phyloP scores from a whole-genome alignment of 2,329 filamentous ascomycete species.

The Pseudocercospora fuligena region DNA sequence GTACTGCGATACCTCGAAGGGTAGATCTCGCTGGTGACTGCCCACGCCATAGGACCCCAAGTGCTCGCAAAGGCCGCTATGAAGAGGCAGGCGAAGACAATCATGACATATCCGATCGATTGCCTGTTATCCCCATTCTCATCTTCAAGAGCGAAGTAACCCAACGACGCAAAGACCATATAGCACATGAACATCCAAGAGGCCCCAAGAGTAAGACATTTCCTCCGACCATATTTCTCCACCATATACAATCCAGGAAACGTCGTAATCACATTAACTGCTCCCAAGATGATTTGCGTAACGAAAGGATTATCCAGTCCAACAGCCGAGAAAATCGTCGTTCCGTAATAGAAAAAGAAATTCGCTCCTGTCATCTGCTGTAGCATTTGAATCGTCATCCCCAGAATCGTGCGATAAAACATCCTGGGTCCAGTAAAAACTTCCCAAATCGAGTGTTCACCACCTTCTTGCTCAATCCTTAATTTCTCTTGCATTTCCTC shows the following conservation, averaged over 20 bases:
- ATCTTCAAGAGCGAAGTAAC: background rate
- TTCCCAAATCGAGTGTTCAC: background rate
- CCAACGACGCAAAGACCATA: background rate
- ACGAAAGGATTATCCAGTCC: background rate
- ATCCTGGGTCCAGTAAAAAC: constrained; percentile 53
- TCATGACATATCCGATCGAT: background rate
- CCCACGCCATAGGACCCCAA: background rate
- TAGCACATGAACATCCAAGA: background rate
- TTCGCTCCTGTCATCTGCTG: constrained; percentile 33
- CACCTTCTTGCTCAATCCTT: background rate
- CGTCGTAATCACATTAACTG: background rate
- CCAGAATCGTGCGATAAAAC: constrained; percentile 52
- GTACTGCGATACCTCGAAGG: background rate
- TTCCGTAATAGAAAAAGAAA: background rate
- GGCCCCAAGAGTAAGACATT: background rate
- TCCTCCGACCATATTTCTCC: background rate
- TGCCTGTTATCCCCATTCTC: background rate
- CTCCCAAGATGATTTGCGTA: background rate
- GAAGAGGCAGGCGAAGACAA: background rate
- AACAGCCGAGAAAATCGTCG: background rate
- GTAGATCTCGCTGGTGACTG: background rate
- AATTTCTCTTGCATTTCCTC: background rate
- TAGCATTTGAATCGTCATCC: constrained; percentile 56
- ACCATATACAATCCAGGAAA: background rate
- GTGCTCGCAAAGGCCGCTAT: background rate